A percentile compares a stretch with the other conserved stretches of the same genome.
Evolutionary conservation across 2,329 filamentous ascomycete species (phyloP).

Genomic region (Periconia macrospinosa): DNA sequence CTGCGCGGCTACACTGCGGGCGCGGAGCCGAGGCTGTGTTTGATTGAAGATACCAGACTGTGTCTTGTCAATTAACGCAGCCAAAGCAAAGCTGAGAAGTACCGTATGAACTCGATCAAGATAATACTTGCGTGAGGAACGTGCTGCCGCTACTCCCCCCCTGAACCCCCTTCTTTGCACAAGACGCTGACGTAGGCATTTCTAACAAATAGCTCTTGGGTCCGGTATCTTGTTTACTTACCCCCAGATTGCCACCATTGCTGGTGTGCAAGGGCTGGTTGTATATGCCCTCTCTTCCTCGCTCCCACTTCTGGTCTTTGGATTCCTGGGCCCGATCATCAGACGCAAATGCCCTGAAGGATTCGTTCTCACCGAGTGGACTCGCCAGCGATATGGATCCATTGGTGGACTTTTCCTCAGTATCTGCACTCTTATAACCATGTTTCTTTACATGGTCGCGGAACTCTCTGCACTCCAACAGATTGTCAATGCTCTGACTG

Average conservation of each 20-base stretch:
- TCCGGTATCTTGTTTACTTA: slow-evolving; percentile 84
- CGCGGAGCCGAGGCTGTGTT: slow-evolving; percentile 59
- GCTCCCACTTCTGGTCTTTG: slow-evolving; percentile 74
- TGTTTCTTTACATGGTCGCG: slow-evolving; percentile 86
- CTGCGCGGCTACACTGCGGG: slow-evolving; percentile 77
- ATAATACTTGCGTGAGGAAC: slow-evolving; percentile 99
- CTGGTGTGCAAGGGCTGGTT: slow-evolving; percentile 76
- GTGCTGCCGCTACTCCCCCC: slow-evolving; percentile 77
- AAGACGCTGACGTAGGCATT: slow-evolving; percentile 38
- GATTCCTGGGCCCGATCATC: slow-evolving; percentile 74
- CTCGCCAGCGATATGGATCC: slow-evolving; percentile 73
- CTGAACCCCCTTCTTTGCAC: slow-evolving; percentile 43
- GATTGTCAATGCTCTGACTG: slow-evolving; percentile 73
- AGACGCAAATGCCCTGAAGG: slow-evolving; percentile 78
- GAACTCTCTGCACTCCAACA: slow-evolving; percentile 82
- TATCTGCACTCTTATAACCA: slow-evolving; percentile 74
- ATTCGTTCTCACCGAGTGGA: slow-evolving; percentile 85
- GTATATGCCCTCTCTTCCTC: slow-evolving; percentile 75
- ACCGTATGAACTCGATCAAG: slow-evolving; percentile 97
- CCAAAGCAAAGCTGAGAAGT: slow-evolving; percentile 80
- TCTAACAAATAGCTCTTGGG: slow-evolving; percentile 66
- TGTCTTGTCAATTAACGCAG: slow-evolving; percentile 7
- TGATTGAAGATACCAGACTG: slow-evolving; percentile 5
- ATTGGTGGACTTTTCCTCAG: slow-evolving; percentile 73
- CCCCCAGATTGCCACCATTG: slow-evolving; percentile 76